phyloP scores from a whole-genome alignment of 2,329 filamentous ascomycete genomes.

The Diaporthe capsici region DNA sequence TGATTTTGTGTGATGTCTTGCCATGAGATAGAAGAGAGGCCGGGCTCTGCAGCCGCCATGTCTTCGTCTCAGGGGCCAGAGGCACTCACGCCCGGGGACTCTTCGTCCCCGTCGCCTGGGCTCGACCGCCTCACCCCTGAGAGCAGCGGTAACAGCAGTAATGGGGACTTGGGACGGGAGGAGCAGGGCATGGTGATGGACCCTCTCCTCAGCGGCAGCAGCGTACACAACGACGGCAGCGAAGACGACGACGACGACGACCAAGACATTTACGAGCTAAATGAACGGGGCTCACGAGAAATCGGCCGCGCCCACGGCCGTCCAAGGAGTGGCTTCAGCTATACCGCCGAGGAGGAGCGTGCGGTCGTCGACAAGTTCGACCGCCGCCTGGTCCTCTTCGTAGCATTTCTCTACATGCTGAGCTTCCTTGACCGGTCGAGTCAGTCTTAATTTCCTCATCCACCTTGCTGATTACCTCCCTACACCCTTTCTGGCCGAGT shows the following conservation, averaged over 20 bases:
- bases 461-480: conserved; percentile 46
- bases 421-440: conserved; percentile 90
- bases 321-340: conserved; percentile 51
- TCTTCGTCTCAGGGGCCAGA: not conserved
- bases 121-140: conserved; percentile 44
- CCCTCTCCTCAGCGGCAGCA: conserved; percentile 29
- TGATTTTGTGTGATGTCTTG: not conserved
- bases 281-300: not conserved
- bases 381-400: conserved; percentile 81
- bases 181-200: conserved; percentile 1
- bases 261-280: conserved; percentile 45
- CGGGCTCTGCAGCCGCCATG: not conserved
- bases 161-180: conserved; percentile 19
- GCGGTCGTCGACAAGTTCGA: conserved; percentile 83
- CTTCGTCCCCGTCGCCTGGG: conserved; percentile 34
- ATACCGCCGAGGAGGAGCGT: conserved; percentile 78
- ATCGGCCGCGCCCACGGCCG: not conserved
- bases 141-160: conserved; percentile 42
- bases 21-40: not conserved
- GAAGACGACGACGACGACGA: conserved; percentile 19
- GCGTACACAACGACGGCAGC: not conserved
- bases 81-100: not conserved
- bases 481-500: not conserved
- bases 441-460: conserved; percentile 52
- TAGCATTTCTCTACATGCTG: conserved; percentile 86